Evolutionary conservation across 345 rosid genomes (phyloP), one percentile per base, ranked within the genome.

Genomic region (Dipteronia sinensis): DNA sequence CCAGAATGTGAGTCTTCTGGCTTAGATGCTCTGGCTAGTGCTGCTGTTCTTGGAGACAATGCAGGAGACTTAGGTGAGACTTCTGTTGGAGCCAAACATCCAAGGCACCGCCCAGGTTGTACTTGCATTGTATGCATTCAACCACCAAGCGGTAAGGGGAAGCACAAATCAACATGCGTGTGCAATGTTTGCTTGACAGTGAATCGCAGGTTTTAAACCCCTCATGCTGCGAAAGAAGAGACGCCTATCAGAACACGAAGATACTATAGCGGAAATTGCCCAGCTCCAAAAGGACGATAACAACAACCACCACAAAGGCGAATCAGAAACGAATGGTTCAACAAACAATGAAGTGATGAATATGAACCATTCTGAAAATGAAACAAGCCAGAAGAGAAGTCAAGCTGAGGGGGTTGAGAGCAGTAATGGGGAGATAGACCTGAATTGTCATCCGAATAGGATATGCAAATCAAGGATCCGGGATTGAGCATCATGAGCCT

Each of bases 61-160:
- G 65, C 85, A n/a, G 90, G 88, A 0, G 89, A 84, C 16, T 19
- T 61, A 0, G 85, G 83, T 29, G 89, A 88, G 78, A 74, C 89
- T 55, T 91, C 91, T 68, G 80, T 83, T 63, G 95, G 93, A 61
- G 92, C 99, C 31, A 94, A 86, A 81, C 99, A 97, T 86, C 99
- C 99, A 9, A 86, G 99, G 75, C 99, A 97, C 82, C 82, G 98
- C 15, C 89, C 93, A 46, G 99, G 99, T 58, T 97, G 98, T 86
- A 68, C 91, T 67, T 97, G 99, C 87, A 97, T 97, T 15, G 98
- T 94, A 10, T 96, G 99, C 87, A 97, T 94, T 84, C 99, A 97
- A 79, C 98, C 98, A 17, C 99, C 99, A 40, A 94, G 99, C 66
- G 99, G 99, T 65, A 93, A 89, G 86, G 95, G 94, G 22, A 94